Base-by-base conservation (phyloP, 163 green algal species). In the Trebouxiophyceae sp. region DNA sequence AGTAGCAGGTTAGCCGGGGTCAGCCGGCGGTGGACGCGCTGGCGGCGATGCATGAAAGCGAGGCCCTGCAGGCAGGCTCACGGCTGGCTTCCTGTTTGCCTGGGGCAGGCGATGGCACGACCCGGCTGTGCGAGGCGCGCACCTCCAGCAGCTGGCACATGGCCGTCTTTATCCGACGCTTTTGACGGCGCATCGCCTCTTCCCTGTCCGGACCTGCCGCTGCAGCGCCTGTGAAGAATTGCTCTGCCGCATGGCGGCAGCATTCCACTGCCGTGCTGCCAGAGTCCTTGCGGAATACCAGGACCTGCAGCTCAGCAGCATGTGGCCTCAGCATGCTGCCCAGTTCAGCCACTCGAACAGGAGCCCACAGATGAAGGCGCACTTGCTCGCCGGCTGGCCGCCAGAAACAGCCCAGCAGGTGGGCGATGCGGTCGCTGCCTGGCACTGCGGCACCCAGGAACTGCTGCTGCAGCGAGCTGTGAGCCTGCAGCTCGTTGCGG, bases 1-100 rank as follows among this genome's bases (percentile, higher is more conserved):
- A 88, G 75, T 8, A 87, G 20, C 6, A 88, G 56, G 23, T 73
- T 82, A 19, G 63, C 46, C 2, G 81, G 81, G 0, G 74, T 74
- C n/a, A 88, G 56, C 54, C 68, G 77, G 31, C 85, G 77, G 66
- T 88, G 81, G 45, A 88, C 61, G 22, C 80, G 66, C 20, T 65
- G 50, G 24, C 62, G 56, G 31, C 33, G 45, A 64, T 88, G 81
- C 81, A 88, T 86, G 66, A 71, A 85, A 2, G 70, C 62, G 23
- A 88, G 60, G 2, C 80, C 81, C 56, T 68, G 60, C 60, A 4
- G 22, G 32, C 23, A 1, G n/a, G 33, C 58, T 63, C 46, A 30
- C 19, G 39, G 39, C 39, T 50, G 39, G 39, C 12, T 50, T 50
- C 39, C 12, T n/a, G 12, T 50, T 50, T 50, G 19, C 39, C 12